Evolutionary conservation across 495 filamentous ascomycete species (phyloP), one percentile per base, ranked within the genome.

Genomic region (Platismatia glauca): DNA sequence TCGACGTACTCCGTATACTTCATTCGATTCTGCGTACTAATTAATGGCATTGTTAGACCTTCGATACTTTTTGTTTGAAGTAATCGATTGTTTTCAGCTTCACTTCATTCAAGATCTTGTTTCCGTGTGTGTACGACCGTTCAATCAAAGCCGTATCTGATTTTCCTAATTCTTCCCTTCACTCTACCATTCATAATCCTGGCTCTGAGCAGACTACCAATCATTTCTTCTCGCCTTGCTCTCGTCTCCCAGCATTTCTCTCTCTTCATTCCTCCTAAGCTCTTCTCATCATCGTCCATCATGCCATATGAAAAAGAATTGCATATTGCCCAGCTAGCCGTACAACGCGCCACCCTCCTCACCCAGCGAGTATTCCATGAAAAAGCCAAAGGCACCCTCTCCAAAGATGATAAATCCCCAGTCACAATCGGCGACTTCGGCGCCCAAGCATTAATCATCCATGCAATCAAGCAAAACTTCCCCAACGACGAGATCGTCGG

Each of bases 401-500:
- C 87, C 68, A 99, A 97, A 79, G 86, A 89, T 72, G 95, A 98
- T 77, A 86, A 86, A 66, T 97, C 95, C 31, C 94, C 95, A 64
- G 94, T 98, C 66, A 98, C 94, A 37, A 91, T 97, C 66, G 94
- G 91, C 71, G 94, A 98, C 77, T 97, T 95, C 71, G 95, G 95
- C 68, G 94, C 95, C 60, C 94, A 98, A 77, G 95, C 95, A 43
- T 81, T 97, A 65, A 95, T 97, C 71, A 96, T 97, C 68, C 81
- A 85, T 61, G 91, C 94, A 55, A 84, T 98, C 63, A 84, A 86
- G 75, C 81, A 86, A 73, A 89, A 89, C 72, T 97, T 98, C 79
- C 94, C 94, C 44, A 70, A 83, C 18, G 94, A 98, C 71, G 86
- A 90, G 75, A 88, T 97, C 62, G 90, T 97, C 37, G 94, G 88